phyloP scores from a whole-genome alignment of 805 yeast species.

The Candida mattraensis region DNA sequence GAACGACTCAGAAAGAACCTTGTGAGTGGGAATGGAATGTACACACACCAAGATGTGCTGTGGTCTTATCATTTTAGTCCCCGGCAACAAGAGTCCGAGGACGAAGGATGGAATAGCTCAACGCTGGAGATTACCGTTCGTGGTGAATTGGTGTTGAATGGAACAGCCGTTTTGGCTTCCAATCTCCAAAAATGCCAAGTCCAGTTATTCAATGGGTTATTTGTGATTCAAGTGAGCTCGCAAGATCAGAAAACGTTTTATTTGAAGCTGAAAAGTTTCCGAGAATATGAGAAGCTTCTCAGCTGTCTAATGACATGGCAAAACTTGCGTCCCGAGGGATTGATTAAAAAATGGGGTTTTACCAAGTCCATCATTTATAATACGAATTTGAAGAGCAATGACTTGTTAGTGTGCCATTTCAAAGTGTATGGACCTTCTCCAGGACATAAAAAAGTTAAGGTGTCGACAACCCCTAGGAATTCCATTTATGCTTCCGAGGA shows the following conservation, averaged over 20 bases:
- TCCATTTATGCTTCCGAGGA: constrained; percentile 23
- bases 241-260: constrained; percentile 34
- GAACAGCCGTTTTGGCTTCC: constrained; percentile 21
- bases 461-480: constrained; percentile 20
- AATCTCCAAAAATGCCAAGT: constrained; percentile 32
- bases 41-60: constrained; percentile 11
- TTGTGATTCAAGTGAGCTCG: constrained; percentile 45
- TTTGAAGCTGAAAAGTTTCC: constrained; percentile 35
- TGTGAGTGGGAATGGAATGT: constrained; percentile 17
- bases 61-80: constrained; percentile 25
- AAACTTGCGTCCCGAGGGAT: constrained; percentile 44
- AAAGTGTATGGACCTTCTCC: constrained; percentile 65
- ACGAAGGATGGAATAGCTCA: constrained; percentile 23
- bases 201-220: constrained; percentile 18
- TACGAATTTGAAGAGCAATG: constrained; percentile 24
- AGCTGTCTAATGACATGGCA: constrained; percentile 51
- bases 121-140: constrained; percentile 25
- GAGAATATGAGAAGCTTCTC: constrained; percentile 41
- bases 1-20: constrained; percentile 12
- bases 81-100: constrained; percentile 1
- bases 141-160: constrained; percentile 28
- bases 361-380: constrained; percentile 30
- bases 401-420: constrained; percentile 60
- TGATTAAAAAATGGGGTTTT: constrained; percentile 49
- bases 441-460: constrained; percentile 37